Percentiles rank a stretch among this genome's conserved stretches.
Evolutionary conservation across 768 basidiomycete genomes (phyloP).

Genomic region (Chalciporus chontae): DNA sequence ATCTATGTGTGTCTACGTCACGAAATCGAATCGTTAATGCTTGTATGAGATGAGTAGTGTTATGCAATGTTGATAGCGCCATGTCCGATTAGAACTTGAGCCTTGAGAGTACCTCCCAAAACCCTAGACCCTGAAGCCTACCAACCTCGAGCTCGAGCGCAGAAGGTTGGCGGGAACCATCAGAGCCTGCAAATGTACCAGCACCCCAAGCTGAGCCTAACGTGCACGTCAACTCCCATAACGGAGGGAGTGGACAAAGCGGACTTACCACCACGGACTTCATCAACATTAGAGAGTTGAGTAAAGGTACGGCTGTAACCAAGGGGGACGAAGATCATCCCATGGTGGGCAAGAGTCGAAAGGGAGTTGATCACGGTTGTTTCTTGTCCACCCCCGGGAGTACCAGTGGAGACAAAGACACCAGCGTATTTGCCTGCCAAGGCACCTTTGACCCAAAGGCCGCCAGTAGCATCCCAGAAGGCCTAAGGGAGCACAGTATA

Average conservation of each 20-base stretch:
- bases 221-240: not conserved
- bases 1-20: too few relatives aligned
- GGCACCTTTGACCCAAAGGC: constrained; percentile 55
- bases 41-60: not conserved
- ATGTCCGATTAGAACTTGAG: constrained; percentile 22
- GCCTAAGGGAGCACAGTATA: constrained; percentile 32
- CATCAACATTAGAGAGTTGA: constrained; percentile 39
- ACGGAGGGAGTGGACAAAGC: not conserved
- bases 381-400: constrained; percentile 82
- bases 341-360: constrained; percentile 68
- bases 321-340: constrained; percentile 67
- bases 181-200: constrained; percentile 50
- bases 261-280: constrained; percentile 57
- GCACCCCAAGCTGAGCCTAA: constrained; percentile 77
- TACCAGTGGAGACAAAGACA: constrained; percentile 69
- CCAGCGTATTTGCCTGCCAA: constrained; percentile 75
- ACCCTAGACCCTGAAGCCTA: constrained; percentile 47
- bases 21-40: too few relatives aligned
- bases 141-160: constrained; percentile 51
- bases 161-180: constrained; percentile 47
- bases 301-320: constrained; percentile 56
- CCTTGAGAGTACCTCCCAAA: constrained; percentile 46
- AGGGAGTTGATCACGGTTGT: constrained; percentile 48
- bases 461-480: constrained; percentile 77
- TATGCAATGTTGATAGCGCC: not conserved